phyloP scores from a whole-genome alignment of 371 early-diverging fungal species.

The Dentiscutata heterogama region DNA sequence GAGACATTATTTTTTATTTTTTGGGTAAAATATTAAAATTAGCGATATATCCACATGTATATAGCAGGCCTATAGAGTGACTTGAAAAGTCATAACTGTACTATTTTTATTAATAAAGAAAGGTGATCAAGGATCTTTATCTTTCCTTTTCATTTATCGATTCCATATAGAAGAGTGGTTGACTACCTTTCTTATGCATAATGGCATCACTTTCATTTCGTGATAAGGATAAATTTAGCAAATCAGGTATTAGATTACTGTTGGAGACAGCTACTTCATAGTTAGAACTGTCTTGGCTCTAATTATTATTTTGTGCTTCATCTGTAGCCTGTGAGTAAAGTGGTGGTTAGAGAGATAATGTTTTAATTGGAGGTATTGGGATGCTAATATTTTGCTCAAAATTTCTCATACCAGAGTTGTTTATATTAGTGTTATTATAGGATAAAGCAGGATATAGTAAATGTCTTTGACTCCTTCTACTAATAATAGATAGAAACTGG shows the following conservation, averaged over 20 bases:
- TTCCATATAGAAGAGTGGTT: constrained; percentile 8
- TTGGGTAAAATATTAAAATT: too few species aligned
- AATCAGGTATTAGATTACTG: constrained; percentile 5
- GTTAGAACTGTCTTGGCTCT: constrained; percentile 9
- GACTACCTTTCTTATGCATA: constrained; percentile 22
- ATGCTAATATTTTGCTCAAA: not conserved
- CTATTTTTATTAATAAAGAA: too few species aligned
- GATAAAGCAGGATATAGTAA: not conserved
- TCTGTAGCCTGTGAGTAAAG: too few species aligned
- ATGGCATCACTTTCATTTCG: constrained; percentile 23
- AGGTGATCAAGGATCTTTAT: not conserved
- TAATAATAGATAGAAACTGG: constrained; percentile 13
- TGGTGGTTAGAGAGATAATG: too few species aligned
- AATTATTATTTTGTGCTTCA: not conserved
- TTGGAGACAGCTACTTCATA: constrained; percentile 5
- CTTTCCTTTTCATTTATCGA: constrained; percentile 17
- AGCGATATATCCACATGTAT: too few species aligned
- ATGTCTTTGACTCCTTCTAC: constrained; percentile 19
- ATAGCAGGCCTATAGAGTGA: too few species aligned
- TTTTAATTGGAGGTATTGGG: too few species aligned
- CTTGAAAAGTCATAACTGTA: too few species aligned
- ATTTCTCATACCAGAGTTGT: constrained; percentile 7
- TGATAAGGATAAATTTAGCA: constrained; percentile 23
- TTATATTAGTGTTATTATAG: constrained; percentile 20
- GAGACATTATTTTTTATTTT: too few species aligned